Conservation (phyloP, 805 yeast genomes). For the Blastobotrys robertii region DNA sequence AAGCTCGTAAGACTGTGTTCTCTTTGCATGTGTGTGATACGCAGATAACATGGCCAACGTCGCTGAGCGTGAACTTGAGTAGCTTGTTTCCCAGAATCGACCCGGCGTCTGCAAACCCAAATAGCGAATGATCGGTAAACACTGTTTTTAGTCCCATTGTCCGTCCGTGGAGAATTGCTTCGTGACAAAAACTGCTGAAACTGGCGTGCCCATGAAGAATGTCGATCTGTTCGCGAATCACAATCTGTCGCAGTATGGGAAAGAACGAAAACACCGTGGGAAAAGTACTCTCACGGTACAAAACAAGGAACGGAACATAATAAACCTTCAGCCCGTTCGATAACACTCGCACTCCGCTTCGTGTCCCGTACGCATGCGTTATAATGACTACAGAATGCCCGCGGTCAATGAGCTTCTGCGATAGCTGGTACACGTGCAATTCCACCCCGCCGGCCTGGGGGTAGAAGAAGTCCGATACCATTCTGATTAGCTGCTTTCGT, state of each 20-base stretch:
- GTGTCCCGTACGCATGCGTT: constrained; percentile 78
- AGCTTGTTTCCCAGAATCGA: constrained; percentile 80
- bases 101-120: constrained; percentile 83
- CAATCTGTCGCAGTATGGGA: constrained; percentile 75
- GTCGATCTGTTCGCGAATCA: constrained; percentile 75
- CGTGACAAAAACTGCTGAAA: constrained; percentile 76
- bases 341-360: constrained; percentile 73
- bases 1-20: constrained; percentile 82
- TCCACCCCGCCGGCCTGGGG: constrained; percentile 99
- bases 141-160: constrained; percentile 90
- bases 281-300: constrained; percentile 75
- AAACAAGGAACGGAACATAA: constrained; percentile 71
- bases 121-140: constrained; percentile 90
- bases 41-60: constrained; percentile 89
- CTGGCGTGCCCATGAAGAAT: constrained; percentile 96
- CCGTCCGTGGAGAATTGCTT: constrained; percentile 81
- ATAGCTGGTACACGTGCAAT: constrained; percentile 83
- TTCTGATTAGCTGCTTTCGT: constrained; percentile 21
- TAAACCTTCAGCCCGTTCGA: constrained; percentile 91
- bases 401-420: constrained; percentile 60
- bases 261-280: constrained; percentile 87
- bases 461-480: constrained; percentile 95
- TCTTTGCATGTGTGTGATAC: constrained; percentile 96
- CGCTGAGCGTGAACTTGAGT: constrained; percentile 71
- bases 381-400: constrained; percentile 83